These are phyloP conservation scores for Hanseniaspora jakobsenii DNA, from an alignment of 805 yeast species.

Conservation along the genomic window DNA sequence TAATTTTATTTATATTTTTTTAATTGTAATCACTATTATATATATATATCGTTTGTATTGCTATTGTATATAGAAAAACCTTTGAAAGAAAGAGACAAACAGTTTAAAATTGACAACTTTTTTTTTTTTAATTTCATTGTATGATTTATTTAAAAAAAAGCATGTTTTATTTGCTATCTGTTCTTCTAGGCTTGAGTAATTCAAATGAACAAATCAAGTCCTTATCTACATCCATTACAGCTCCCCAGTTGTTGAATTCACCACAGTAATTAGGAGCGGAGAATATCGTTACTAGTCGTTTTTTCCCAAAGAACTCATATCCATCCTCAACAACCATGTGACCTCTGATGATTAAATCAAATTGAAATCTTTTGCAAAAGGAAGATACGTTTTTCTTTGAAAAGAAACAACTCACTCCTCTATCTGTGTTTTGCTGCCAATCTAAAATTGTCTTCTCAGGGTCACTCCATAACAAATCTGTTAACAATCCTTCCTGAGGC, in stretches of 20 bases:
- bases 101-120: too few species aligned
- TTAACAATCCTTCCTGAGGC: slow-evolving; percentile 65
- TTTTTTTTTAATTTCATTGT: background rate
- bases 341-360: slow-evolving; percentile 69
- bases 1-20: too few species aligned
- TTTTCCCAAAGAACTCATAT: slow-evolving; percentile 64
- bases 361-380: slow-evolving; percentile 52
- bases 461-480: slow-evolving; percentile 75
- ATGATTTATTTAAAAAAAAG: background rate
- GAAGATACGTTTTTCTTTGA: slow-evolving; percentile 61
- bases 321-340: slow-evolving; percentile 89
- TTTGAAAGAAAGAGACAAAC: too few species aligned
- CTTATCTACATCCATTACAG: slow-evolving; percentile 92
- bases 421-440: slow-evolving; percentile 67
- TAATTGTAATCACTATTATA: too few species aligned
- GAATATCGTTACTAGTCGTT: slow-evolving; percentile 66
- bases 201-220: slow-evolving; percentile 81
- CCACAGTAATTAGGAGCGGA: slow-evolving; percentile 63
- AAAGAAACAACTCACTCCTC: slow-evolving; percentile 73
- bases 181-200: slow-evolving; percentile 43
- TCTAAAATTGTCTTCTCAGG: slow-evolving; percentile 48
- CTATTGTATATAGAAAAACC: too few species aligned
- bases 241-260: slow-evolving; percentile 77
- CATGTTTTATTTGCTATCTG: background rate
- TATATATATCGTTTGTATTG: too few species aligned